These are phyloP conservation scores for Coemansia sp. DNA, from an alignment of 192 early-diverging fungal species.

Conservation along the genomic window DNA sequence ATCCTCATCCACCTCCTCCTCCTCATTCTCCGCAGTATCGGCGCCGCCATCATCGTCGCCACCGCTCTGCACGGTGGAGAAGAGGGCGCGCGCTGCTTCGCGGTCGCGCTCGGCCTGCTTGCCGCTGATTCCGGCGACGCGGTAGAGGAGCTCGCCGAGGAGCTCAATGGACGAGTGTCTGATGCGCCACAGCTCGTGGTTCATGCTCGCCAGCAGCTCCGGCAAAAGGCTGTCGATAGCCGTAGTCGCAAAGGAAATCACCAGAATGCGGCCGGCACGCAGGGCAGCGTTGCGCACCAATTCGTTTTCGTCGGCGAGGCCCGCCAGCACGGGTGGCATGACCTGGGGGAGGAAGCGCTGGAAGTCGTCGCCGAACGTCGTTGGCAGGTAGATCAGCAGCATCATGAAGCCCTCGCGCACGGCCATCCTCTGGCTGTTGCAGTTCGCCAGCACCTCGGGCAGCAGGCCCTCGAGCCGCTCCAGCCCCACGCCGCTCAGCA, in stretches of 20 bases:
- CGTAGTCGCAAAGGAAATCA: constrained; percentile 84
- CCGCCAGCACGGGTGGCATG: constrained; percentile 85
- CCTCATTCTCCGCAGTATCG: neutral
- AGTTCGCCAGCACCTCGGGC: constrained; percentile 86
- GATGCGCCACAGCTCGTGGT: constrained; percentile 95
- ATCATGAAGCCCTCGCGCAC: constrained; percentile 98
- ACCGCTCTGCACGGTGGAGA: constrained; percentile 39
- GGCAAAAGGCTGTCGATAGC: constrained; percentile 90
- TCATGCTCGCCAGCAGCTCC: constrained; percentile 85
- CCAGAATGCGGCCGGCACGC: constrained; percentile 90
- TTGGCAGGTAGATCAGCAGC: constrained; percentile 92
- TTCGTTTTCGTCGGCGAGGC: constrained; percentile 95
- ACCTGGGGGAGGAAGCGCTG: constrained; percentile 85
- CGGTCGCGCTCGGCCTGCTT: constrained; percentile 58
- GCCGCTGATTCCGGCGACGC: constrained; percentile 82
- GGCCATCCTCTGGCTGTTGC: constrained; percentile 64
- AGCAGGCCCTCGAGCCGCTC: constrained; percentile 82
- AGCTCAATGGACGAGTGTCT: constrained; percentile 92
- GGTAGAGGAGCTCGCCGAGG: constrained; percentile 91
- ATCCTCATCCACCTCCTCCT: constrained; percentile 16
- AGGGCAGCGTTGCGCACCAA: constrained; percentile 89
- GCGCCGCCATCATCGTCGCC: constrained; percentile 50
- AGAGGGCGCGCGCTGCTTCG: constrained; percentile 42
- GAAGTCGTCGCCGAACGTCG: constrained; percentile 92
- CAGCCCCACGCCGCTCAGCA: constrained; percentile 86